Evolutionary conservation across 2,329 filamentous ascomycete species (phyloP), one percentile per base, ranked within the genome.

Genomic region (Bipolaris sorokiniana): DNA sequence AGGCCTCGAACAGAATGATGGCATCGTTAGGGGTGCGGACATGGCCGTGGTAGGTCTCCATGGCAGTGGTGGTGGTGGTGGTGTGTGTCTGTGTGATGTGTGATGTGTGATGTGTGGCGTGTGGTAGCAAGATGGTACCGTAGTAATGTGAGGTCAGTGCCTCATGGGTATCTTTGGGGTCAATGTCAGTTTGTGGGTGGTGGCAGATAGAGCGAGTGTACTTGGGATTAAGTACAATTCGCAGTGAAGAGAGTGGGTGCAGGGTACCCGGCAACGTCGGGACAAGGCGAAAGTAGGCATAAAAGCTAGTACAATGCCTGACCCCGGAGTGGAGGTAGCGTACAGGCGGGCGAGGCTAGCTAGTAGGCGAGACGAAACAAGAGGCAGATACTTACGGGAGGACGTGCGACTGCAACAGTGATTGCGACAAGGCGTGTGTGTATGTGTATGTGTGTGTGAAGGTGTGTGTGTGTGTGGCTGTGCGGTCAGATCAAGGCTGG

Each of bases 1-100:
- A 99, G 59, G 95, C 95, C 79, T 98, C 95, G 74, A 99, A 98
- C n/a, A 99, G 84, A 74, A 97, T 93, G 80, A 99, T 97, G 68
- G 95, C 95, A 79, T 99, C 95, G 71, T 88, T 89, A 37, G 95
- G 94, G n/a, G 93, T 96, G 79, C 93, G 91, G 73, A 99, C 93
- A 76, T 91, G 90, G 61, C 95, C 95, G 81, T 94, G 86, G 75
- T 98, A 99, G 45, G 95, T 99, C 81, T 99, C 95, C 94, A 98
- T 98, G 47, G 60, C 13, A 6, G n/a, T 26, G 13, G 38, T 41
- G 41, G 33, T 49, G 7, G 33, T 33, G 22, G 16, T 61, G 53
- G 60, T 60, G 34, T 56, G 38, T 51, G 55, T 36, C 59, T 64
- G 34, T 52, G 23, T 23, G n/a, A n/a, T n/a, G n/a, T n/a, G n/a